Evolutionary conservation across 495 filamentous ascomycete species (phyloP).

Genomic region (Cairneyella variabilis): DNA sequence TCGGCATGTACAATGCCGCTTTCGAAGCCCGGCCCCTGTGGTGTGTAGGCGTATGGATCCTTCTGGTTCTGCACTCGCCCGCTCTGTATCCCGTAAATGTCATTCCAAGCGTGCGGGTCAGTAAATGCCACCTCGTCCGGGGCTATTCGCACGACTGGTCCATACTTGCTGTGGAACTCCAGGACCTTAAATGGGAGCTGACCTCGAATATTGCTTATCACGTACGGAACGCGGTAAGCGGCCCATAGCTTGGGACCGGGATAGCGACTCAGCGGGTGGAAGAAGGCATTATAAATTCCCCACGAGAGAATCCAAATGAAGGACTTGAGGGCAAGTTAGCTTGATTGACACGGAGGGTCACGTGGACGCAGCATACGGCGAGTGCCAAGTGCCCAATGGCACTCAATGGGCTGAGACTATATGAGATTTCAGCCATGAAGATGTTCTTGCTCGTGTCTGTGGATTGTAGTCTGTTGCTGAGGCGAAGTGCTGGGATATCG

Average conservation of each 20-base stretch:
- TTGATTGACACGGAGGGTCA: not conserved
- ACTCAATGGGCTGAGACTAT: not conserved
- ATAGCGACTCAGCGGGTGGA: conserved; percentile 44
- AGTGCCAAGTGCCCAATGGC: not conserved
- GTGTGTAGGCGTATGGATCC: not conserved
- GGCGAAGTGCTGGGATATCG: not conserved
- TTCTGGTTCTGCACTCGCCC: conserved; percentile 5
- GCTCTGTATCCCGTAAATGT: conserved; percentile 15
- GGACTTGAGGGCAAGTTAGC: not conserved
- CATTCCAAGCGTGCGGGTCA: conserved; percentile 6
- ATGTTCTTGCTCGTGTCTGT: not conserved
- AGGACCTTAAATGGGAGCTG: conserved; percentile 26
- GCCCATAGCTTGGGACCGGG: conserved; percentile 42
- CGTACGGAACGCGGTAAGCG: conserved; percentile 5
- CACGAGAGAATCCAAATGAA: not conserved
- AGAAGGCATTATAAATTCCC: conserved; percentile 39
- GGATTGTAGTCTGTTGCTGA: not conserved
- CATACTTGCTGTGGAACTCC: conserved; percentile 45
- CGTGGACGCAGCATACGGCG: not conserved
- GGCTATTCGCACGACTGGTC: conserved; percentile 50
- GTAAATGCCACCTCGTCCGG: conserved; percentile 49
- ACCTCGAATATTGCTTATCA: conserved; percentile 5
- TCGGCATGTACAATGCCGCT: conserved; percentile 3
- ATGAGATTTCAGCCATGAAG: not conserved
- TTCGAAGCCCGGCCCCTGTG: not conserved